phyloP scores from a whole-genome alignment of 1,139 yeast genomes.

The Meyerozyma athensensis region DNA sequence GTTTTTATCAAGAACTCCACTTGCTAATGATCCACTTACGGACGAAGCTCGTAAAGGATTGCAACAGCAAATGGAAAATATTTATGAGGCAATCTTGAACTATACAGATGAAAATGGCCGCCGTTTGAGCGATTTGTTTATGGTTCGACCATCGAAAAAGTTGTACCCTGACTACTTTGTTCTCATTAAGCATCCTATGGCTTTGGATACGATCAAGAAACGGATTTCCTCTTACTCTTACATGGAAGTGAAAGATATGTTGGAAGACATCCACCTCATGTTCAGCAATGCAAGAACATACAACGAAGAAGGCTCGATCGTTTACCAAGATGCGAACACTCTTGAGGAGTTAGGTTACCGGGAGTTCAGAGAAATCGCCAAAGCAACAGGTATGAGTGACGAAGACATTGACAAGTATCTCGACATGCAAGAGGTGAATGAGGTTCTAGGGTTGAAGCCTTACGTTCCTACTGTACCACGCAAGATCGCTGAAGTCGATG shows the following conservation, averaged over 20 bases:
- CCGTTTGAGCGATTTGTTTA: conserved; percentile 54
- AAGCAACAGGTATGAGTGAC: conserved; percentile 2
- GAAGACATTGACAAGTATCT: conserved; percentile 1
- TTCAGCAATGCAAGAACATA: conserved; percentile 81
- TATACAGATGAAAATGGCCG: conserved; percentile 42
- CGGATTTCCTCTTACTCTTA: conserved; percentile 54
- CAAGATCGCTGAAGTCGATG: background rate
- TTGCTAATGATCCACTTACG: conserved; percentile 35
- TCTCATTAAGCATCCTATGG: conserved; percentile 75
- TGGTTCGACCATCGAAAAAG: conserved; percentile 65
- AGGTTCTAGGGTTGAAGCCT: conserved; percentile 1
- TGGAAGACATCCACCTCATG: conserved; percentile 72
- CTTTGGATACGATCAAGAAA: conserved; percentile 63
- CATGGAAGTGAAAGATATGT: conserved; percentile 51
- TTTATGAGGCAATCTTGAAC: conserved; percentile 42
- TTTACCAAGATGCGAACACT: conserved; percentile 69
- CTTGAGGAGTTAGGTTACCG: conserved; percentile 50
- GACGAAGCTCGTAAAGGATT: conserved; percentile 41
- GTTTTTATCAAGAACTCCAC: conserved; percentile 32
- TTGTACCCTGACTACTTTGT: conserved; percentile 85
- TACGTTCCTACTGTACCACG: background rate
- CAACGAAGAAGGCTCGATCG: conserved; percentile 84
- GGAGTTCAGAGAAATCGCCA: conserved; percentile 25
- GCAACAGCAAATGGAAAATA: conserved; percentile 35
- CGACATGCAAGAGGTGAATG: conserved; percentile 3